These are phyloP conservation scores for Colletotrichum brevisporum DNA, from an alignment of 2,329 filamentous ascomycete genomes.

Conservation along the genomic window DNA sequence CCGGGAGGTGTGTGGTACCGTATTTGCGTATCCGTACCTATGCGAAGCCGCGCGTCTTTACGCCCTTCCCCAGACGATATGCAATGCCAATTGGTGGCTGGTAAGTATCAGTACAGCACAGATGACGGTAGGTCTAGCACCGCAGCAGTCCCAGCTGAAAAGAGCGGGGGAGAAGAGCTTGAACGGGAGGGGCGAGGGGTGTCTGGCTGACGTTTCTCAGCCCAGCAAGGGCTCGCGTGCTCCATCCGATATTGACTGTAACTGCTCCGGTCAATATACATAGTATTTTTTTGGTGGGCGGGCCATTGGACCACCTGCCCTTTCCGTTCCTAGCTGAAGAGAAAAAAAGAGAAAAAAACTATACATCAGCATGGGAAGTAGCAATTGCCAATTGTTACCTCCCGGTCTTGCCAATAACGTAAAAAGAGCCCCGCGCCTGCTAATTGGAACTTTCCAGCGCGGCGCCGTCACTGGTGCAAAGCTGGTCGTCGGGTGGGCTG, in stretches of 20 bases:
- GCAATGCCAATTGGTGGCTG: conserved; percentile 13
- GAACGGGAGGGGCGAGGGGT: conserved; percentile 11
- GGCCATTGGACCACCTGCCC: conserved; percentile 11
- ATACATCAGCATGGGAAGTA: too few relatives aligned
- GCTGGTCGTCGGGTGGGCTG: conserved; percentile 11
- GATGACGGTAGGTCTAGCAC: too few relatives aligned
- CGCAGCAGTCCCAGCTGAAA: conserved; percentile 7
- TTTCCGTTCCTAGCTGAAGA: not conserved
- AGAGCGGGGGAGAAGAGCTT: too few relatives aligned
- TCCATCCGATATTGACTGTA: not conserved
- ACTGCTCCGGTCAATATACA: too few relatives aligned
- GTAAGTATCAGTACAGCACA: not conserved
- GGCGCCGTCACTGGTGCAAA: conserved; percentile 22
- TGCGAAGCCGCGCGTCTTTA: conserved; percentile 37
- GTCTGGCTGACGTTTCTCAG: conserved; percentile 1
- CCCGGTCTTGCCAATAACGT: conserved; percentile 7
- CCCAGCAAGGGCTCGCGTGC: conserved; percentile 31
- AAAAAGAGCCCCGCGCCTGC: conserved; percentile 26
- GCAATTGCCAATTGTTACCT: not conserved
- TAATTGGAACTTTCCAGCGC: conserved; percentile 19
- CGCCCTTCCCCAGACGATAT: conserved; percentile 11
- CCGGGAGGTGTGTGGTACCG: not conserved
- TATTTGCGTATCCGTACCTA: not conserved
- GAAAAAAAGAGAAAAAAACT: not conserved
- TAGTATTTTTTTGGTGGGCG: too few relatives aligned